Percentiles rank a stretch among this genome's conserved stretches.
Evolutionary conservation across 805 yeast genomes (phyloP).

Genomic region (Kazachstania taianensis): DNA sequence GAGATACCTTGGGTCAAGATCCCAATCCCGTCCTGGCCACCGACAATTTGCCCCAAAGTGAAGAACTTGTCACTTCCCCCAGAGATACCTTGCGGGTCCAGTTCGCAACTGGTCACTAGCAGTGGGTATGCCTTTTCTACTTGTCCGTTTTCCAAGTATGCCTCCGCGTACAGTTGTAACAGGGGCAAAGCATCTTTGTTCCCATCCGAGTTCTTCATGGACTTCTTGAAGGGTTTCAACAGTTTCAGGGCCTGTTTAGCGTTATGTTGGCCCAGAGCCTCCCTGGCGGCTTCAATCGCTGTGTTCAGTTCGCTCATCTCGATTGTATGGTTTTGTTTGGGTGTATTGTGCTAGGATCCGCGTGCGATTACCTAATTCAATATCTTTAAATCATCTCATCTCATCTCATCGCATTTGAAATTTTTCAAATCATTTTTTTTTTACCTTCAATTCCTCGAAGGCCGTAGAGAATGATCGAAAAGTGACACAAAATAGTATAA

Average conservation of each 20-base stretch:
- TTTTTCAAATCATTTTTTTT: too few species aligned
- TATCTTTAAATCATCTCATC: too few species aligned
- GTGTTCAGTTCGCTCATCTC: conserved; percentile 2
- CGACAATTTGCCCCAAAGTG: conserved; percentile 83
- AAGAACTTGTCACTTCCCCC: conserved; percentile 75
- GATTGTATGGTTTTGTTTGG: too few species aligned
- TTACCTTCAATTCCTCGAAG: too few species aligned
- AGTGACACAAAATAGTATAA: too few species aligned
- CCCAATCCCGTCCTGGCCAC: conserved; percentile 65
- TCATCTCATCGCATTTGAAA: conserved; percentile 1
- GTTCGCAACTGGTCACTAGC: conserved; percentile 47
- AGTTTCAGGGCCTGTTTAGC: conserved; percentile 29
- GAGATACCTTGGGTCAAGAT: conserved; percentile 55
- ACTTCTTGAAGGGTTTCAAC: conserved; percentile 28
- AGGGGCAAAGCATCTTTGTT: conserved; percentile 32
- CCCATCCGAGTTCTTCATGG: conserved; percentile 14
- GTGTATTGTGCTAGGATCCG: too few species aligned
- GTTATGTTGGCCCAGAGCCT: conserved; percentile 18
- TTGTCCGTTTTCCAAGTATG: conserved; percentile 67
- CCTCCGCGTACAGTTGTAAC: conserved; percentile 60
- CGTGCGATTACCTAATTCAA: too few species aligned
- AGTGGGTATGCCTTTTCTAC: conserved; percentile 67
- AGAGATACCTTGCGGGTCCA: conserved; percentile 54
- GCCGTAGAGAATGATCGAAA: too few species aligned
- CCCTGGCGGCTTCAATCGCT: conserved; percentile 12